Conservation (phyloP, 495 filamentous ascomycete genomes). For the Penicillium malachiteum region DNA sequence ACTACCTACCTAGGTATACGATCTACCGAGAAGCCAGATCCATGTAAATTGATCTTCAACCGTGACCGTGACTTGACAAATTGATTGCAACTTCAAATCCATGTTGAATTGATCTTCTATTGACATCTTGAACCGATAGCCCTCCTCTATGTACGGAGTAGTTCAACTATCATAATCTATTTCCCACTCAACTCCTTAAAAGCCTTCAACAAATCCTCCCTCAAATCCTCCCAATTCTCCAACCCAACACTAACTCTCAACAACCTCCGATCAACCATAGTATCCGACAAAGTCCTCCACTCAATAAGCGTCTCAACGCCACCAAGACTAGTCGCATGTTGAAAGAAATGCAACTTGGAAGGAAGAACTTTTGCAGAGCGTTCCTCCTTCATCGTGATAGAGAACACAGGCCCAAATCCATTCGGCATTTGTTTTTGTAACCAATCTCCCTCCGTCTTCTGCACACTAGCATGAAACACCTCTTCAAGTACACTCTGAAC, state of each 20-base stretch:
- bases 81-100: no score
- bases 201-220: slow-evolving; percentile 68
- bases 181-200: slow-evolving; percentile 41
- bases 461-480: slow-evolving; percentile 75
- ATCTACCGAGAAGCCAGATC: no score
- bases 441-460: slow-evolving; percentile 68
- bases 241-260: slow-evolving; percentile 82
- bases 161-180: neutral
- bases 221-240: slow-evolving; percentile 84
- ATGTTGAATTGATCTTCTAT: no score
- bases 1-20: no score
- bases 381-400: slow-evolving; percentile 61
- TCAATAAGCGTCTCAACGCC: slow-evolving; percentile 89
- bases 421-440: slow-evolving; percentile 85
- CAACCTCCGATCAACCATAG: slow-evolving; percentile 66
- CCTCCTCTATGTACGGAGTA: no score
- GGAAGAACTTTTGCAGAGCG: slow-evolving; percentile 66
- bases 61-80: no score
- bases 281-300: slow-evolving; percentile 74
- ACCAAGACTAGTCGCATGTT: slow-evolving; percentile 91
- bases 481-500: slow-evolving; percentile 54
- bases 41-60: no score
- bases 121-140: no score
- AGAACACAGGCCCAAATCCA: slow-evolving; percentile 87
- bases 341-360: slow-evolving; percentile 75